phyloP scores from a whole-genome alignment of 1,139 yeast genomes.

The Pichia sp. region DNA sequence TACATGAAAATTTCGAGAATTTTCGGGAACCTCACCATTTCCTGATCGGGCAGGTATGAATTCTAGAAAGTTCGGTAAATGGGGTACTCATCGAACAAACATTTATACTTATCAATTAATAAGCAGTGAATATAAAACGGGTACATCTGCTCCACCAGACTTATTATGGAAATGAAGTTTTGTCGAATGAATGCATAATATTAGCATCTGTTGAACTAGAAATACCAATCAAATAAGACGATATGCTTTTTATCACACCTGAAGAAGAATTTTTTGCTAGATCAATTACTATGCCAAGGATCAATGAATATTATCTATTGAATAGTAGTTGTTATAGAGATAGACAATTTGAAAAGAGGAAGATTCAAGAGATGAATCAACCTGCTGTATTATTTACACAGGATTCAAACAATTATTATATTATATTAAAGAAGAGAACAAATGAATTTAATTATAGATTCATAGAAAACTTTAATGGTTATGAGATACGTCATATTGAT shows the following conservation, averaged over 20 bases:
- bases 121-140: no score
- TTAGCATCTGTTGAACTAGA: no score
- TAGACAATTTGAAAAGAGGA: conserved; percentile 11
- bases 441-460: conserved; percentile 1
- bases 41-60: background rate
- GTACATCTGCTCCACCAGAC: background rate
- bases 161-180: background rate
- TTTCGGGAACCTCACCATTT: background rate
- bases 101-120: background rate
- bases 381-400: conserved; percentile 9
- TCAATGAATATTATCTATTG: no score
- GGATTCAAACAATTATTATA: conserved; percentile 12
- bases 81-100: background rate
- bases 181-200: background rate
- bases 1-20: conserved; percentile 5
- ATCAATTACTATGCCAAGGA: no score
- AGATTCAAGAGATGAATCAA: conserved; percentile 10
- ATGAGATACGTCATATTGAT: conserved; percentile 12
- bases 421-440: conserved; percentile 10
- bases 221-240: background rate
- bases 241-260: conserved; percentile 5
- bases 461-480: conserved; percentile 12
- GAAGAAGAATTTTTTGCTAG: conserved; percentile 1
- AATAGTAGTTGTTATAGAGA: conserved; percentile 5
- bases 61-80: conserved; percentile 2